Base-by-base conservation (phyloP, 805 yeast species). In the Cyberlindnera xylosilytica region DNA sequence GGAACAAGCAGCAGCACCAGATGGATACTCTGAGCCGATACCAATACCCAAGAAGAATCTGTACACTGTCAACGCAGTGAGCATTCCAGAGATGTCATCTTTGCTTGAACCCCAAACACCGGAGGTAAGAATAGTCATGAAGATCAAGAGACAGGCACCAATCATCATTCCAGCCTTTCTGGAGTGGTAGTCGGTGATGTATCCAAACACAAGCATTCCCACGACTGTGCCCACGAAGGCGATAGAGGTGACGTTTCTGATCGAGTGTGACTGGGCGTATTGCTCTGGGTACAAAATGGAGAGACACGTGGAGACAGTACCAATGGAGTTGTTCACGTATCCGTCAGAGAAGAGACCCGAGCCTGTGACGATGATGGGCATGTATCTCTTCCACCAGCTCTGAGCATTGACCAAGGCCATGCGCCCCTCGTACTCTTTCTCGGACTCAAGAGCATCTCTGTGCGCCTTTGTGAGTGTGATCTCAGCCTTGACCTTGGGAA, bases 281-380 rank as follows among this genome's bases (percentile, higher is more conserved):
- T 74, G 77, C 0, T 63, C 60, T 26, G 87, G 87, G 60, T 90
- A 90, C 28, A 90, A 69, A 3, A 58, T 66, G 15, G 73, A 62
- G 50, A 90, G 70, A 68, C 90, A 81, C 15, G 90, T 79, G 27
- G 82, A 73, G 15, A 83, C 95, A 10, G 93, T 75, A 46, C 87
- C 76, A 43, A 87, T 84, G 40, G 93, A 81, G 65, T 87, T 87
- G 62, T 89, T 89, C 47, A 87, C 83, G 61, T 89, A 90, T 40
- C 97, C 97, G 65, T 91, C 98, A 28, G 95, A 83, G 65, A 90
- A 89, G 35, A 90, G 72, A 41, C 97, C 97, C 0, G 96, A 93
- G 49, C 97, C 97, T 1, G 96, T 81, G 11, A 87, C 81, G 49
- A 84, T 70, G 38, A 86, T 79, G 6, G 93, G 81, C 83, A 88